Percentiles rank a stretch among this genome's conserved stretches.
These are phyloP conservation scores for Agapanthus africanus DNA, from an alignment of 106 monocot genomes.

Conservation along the genomic window DNA sequence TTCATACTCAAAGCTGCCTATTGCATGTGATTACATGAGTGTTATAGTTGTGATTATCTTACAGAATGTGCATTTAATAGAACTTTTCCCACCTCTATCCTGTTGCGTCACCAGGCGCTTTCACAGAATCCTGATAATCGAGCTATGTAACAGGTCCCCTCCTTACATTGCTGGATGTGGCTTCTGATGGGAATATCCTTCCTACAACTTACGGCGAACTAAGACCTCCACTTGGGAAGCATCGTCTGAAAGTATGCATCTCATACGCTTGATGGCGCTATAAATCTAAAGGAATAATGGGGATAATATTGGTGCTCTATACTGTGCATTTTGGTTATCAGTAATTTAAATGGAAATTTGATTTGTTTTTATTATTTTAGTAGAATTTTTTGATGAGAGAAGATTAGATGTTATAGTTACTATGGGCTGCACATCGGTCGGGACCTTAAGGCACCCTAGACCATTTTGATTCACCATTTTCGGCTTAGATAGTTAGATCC, in stretches of 20 bases:
- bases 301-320: not conserved
- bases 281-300: not conserved
- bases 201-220: conserved; percentile 49
- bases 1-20: no score
- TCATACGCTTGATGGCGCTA: not conserved
- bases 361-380: not conserved
- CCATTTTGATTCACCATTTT: no score
- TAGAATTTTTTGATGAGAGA: no score
- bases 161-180: conserved; percentile 28
- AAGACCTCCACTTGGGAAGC: conserved; percentile 45
- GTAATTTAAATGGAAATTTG: not conserved
- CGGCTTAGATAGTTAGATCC: no score
- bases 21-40: no score
- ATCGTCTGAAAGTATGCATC: conserved; percentile 37
- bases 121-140: conserved; percentile 12
- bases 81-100: no score
- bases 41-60: no score
- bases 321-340: not conserved
- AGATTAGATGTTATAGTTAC: not conserved
- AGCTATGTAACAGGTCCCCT: conserved; percentile 23
- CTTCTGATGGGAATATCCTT: conserved; percentile 25
- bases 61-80: no score
- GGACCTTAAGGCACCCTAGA: no score
- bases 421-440: not conserved
- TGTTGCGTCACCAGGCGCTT: no score